These are phyloP conservation scores for Pseudogymnoascus sp. DNA, from an alignment of 2,329 filamentous ascomycete species.

Conservation along the genomic window DNA sequence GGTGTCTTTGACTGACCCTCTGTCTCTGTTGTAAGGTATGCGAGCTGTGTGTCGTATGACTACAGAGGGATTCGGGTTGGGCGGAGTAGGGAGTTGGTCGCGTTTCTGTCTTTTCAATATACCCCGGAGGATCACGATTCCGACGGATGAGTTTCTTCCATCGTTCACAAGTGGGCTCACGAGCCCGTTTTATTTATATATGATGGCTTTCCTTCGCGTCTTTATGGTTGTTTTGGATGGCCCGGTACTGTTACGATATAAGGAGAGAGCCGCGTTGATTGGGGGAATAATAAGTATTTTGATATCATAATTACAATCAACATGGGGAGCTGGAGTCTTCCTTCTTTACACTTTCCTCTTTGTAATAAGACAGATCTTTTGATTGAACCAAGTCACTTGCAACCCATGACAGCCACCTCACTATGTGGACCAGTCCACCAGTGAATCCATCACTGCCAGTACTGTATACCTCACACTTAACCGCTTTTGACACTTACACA, in stretches of 20 bases:
- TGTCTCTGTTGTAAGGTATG: not conserved
- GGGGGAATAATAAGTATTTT: not conserved
- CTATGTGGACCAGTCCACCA: not conserved
- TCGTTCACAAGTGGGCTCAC: not conserved
- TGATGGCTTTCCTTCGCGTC: not conserved
- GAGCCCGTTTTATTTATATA: not conserved
- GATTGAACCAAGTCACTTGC: too few relatives aligned
- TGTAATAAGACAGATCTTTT: too few relatives aligned
- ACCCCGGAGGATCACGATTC: not conserved
- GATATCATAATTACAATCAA: not conserved
- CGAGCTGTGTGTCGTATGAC: not conserved
- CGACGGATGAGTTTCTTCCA: not conserved
- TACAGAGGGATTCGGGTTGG: not conserved
- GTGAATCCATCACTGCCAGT: not conserved
- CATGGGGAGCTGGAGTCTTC: not conserved
- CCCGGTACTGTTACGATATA: not conserved
- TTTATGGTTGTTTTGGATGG: not conserved
- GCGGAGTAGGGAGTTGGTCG: not conserved
- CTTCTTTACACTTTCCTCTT: too few relatives aligned
- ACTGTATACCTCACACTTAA: too few relatives aligned
- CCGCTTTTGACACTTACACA: not conserved
- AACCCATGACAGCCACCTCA: not conserved
- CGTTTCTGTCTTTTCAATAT: conserved; percentile 2
- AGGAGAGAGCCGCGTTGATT: not conserved
- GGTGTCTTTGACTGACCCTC: not conserved